Evolutionary conservation across 768 basidiomycete genomes (phyloP), one percentile per base, ranked within the genome.

Genomic region (Saitozyma podzolica): DNA sequence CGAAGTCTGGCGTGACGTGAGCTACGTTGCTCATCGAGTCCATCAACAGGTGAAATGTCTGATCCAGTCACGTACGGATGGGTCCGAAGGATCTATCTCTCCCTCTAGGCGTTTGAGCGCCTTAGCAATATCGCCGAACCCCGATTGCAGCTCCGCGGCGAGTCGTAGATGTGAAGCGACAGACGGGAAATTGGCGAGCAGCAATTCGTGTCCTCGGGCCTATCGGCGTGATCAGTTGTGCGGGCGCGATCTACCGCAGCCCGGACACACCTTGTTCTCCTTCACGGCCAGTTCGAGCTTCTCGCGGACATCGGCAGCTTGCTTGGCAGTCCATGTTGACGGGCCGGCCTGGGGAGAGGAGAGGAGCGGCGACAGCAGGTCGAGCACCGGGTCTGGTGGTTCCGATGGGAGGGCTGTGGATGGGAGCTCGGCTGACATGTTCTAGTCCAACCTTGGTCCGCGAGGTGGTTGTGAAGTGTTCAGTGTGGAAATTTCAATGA

Each of bases 281-380:
- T 80, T 80, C 63, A 93, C 89, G 11, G 87, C 86, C 51, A 84
- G 83, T 67, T 93, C 86, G 39, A 95, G 82, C 73, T 90, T 88
- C 0, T 80, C 74, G 45, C 72, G n/a, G 6, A 74, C 68, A 8
- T 20, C 50, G 19, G 29, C 60, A 9, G 70, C 68, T 42, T 69
- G 59, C 9, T 43, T 10, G 20, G 58, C 67, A 9, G 69, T 60
- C 56, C 60, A 64, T 57, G 62, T 65, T 11, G 66, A 62, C 6
- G 62, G 58, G 9, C 65, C 63, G 9, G 56, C 56, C 8, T 64
- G 37, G 29, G 62, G 50, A 1, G 54, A 42, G 16, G 19, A 40
- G 10, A 71, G 37, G 20, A 76, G 50, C 3, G 72, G 72, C 19
- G 45, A 40, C 8, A 76, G 47, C 16, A 70, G 54, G 47, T 74